These are phyloP conservation scores for Rosa hybrid DNA, from an alignment of 331 rosid genomes.

Conservation along the genomic window DNA sequence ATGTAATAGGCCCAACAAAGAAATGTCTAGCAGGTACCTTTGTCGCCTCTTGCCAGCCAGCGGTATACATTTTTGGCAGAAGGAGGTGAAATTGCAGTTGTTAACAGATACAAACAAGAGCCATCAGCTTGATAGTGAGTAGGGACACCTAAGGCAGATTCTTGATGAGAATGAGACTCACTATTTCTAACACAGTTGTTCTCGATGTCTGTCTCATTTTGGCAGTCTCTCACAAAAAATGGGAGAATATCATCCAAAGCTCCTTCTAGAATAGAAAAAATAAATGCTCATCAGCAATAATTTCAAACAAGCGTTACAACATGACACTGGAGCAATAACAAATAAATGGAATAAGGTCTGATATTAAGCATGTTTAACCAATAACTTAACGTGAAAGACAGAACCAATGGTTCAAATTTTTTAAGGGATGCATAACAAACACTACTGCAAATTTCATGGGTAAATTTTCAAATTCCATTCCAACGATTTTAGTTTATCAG, in stretches of 20 bases:
- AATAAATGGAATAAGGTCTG: background rate
- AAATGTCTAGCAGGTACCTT: constrained; percentile 41
- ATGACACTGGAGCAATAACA: background rate
- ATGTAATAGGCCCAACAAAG: background rate
- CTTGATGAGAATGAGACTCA: constrained; percentile 39
- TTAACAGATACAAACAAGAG: constrained; percentile 58
- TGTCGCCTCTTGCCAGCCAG: constrained; percentile 62
- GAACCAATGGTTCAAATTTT: background rate
- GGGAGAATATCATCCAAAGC: constrained; percentile 58
- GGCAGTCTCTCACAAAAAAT: constrained; percentile 40
- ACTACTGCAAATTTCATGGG: background rate
- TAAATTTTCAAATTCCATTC: background rate
- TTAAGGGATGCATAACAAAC: background rate
- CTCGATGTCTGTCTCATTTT: constrained; percentile 35
- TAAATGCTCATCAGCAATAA: constrained; percentile 29
- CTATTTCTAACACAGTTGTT: constrained; percentile 27
- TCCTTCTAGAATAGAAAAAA: constrained; percentile 49
- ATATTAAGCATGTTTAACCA: background rate
- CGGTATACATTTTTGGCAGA: constrained; percentile 50
- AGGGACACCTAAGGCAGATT: constrained; percentile 42
- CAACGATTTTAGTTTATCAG: background rate
- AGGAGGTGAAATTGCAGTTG: constrained; percentile 78
- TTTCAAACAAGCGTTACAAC: constrained; percentile 25
- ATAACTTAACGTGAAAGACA: background rate
- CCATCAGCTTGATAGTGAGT: constrained; percentile 82